phyloP scores from a whole-genome alignment of 805 yeast species.

The Monosporozyma aquatica region DNA sequence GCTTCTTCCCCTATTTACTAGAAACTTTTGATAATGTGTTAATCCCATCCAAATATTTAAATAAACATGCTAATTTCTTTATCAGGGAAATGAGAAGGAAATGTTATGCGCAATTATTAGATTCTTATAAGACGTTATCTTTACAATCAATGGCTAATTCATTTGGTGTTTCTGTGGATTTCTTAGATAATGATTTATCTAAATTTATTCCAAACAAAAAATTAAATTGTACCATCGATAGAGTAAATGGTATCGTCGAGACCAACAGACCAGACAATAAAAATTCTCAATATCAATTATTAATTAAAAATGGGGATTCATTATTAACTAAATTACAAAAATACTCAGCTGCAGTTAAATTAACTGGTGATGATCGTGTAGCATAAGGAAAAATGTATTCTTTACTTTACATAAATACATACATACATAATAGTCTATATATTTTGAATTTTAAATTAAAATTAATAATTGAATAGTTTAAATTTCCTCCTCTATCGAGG shows the following conservation, averaged over 20 bases:
- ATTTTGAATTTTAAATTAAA: not conserved
- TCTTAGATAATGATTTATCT: constrained; percentile 78
- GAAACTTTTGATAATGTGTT: constrained; percentile 69
- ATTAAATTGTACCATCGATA: constrained; percentile 89
- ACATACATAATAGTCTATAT: not conserved
- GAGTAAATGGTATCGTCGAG: constrained; percentile 89
- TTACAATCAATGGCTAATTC: constrained; percentile 88
- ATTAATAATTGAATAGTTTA: no score
- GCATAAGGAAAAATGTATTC: constrained; percentile 4
- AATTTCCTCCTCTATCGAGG: no score
- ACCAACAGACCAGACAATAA: constrained; percentile 95
- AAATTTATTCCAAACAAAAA: constrained; percentile 88
- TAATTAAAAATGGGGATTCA: constrained; percentile 87
- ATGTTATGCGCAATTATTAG: constrained; percentile 88
- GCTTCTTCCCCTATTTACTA: constrained; percentile 67
- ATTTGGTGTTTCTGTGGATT: constrained; percentile 82
- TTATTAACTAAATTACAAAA: constrained; percentile 90
- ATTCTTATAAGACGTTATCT: constrained; percentile 85
- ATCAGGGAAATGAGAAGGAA: constrained; percentile 89
- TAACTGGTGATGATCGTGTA: constrained; percentile 81
- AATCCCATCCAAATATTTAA: constrained; percentile 54
- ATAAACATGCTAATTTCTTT: constrained; percentile 73
- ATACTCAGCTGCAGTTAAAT: constrained; percentile 93
- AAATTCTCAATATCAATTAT: constrained; percentile 81
- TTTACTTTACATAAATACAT: not conserved